Base-by-base conservation (phyloP, 176 grass and related monocot genomes). In the Phyllostachys edulis region DNA sequence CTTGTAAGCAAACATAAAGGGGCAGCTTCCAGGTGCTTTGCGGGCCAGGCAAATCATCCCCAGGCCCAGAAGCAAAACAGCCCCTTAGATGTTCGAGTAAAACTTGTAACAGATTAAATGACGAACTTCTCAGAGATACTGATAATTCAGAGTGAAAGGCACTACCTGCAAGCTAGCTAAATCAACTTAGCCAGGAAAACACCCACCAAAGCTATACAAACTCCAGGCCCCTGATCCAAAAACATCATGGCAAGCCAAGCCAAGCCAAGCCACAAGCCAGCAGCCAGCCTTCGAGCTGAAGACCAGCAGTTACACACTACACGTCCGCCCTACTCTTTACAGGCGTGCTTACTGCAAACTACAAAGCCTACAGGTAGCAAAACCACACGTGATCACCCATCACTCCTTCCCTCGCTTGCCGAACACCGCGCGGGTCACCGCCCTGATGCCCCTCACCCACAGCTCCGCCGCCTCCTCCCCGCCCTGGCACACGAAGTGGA, bases 361-460 rank as follows among this genome's bases (percentile, higher is more conserved):
- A 89, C 52, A 67, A 59, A 59, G 39, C 83, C 70, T 85, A 85
- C 52, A 24, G 27, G 6, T 21, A 70, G 16, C 38, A 15, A 34
- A 67, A 39, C 17, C 29, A n/a, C 67, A 74, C 34, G 4, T 7
- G 17, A 49, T 15, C 7, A 62, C 13, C 14, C 46, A 8, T 86
- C 68, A 64, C 69, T 86, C 80, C n/a, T 76, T 69, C 37, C 34
- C 80, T 39, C 80, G 73, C 79, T 92, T 87, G 27, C 85, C 85
- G 60, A 78, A 79, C 64, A 84, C 82, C 16, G 85, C 73, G 66
- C 78, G 85, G 9, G 91, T 89, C 40, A 96, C 69, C 51, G 86
- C 78, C 86, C 88, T 89, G 77, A 99, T 96, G 32, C 97, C 97
- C 62, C 91, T 87, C n/a, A 90, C 97, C 97, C 97, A 99, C 50